These are phyloP conservation scores for Yarrowia porcina DNA, from an alignment of 805 yeast genomes.

Conservation along the genomic window DNA sequence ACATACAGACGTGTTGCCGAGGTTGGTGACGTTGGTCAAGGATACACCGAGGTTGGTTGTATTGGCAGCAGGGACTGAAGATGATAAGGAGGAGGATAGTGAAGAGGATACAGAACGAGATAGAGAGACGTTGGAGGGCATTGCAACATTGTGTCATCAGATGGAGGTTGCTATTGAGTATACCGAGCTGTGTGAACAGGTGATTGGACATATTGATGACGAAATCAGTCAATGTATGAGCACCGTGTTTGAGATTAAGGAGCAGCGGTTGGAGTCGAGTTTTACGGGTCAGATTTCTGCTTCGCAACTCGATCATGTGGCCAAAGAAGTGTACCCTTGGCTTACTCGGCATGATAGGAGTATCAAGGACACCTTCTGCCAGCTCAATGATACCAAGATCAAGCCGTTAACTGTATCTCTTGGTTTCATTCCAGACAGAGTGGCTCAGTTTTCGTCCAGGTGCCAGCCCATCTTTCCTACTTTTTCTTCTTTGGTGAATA, in stretches of 20 bases:
- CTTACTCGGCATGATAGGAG: slow-evolving; percentile 28
- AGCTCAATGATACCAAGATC: slow-evolving; percentile 27
- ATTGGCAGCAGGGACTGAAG: not conserved
- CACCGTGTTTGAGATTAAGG: slow-evolving; percentile 31
- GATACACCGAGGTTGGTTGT: slow-evolving; percentile 30
- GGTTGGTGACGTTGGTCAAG: not conserved
- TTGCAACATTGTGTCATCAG: slow-evolving; percentile 28
- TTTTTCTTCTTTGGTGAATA: slow-evolving; percentile 28
- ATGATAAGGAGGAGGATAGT: not conserved
- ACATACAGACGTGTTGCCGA: slow-evolving; percentile 8
- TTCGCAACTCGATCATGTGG: slow-evolving; percentile 11
- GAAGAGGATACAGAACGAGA: not conserved
- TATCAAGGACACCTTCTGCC: slow-evolving; percentile 28
- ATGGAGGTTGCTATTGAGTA: slow-evolving; percentile 34
- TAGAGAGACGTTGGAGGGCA: slow-evolving; percentile 26
- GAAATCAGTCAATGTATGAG: slow-evolving; percentile 31
- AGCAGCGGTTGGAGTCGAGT: slow-evolving; percentile 22
- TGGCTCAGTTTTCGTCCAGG: slow-evolving; percentile 29
- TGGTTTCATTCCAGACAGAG: slow-evolving; percentile 31
- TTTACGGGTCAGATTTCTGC: not conserved
- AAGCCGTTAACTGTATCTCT: slow-evolving; percentile 32
- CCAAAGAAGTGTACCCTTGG: slow-evolving; percentile 30
- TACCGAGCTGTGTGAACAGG: slow-evolving; percentile 33
- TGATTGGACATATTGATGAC: slow-evolving; percentile 32
- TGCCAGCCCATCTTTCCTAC: slow-evolving; percentile 30